phyloP scores from a whole-genome alignment of 2,329 filamentous ascomycete genomes.

The Lasiodiplodia sp. region DNA sequence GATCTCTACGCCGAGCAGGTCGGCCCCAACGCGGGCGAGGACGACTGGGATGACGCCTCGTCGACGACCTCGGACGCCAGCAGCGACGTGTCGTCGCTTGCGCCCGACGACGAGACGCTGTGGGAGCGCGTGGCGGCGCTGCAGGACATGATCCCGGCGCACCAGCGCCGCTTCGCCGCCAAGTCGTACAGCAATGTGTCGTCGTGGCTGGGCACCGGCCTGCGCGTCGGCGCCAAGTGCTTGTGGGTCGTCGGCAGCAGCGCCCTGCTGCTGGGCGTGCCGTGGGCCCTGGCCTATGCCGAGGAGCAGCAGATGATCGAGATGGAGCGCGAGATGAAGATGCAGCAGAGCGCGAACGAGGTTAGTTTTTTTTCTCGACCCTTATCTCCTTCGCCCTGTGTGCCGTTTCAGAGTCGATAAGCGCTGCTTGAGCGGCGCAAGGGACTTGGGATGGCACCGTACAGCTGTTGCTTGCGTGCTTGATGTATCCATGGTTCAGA shows the following conservation, averaged over 20 bases:
- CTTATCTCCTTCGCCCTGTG: background rate
- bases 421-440: background rate
- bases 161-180: slow-evolving; percentile 51
- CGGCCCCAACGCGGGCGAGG: slow-evolving; percentile 71
- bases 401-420: background rate
- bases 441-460: background rate
- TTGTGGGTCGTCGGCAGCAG: slow-evolving; percentile 92
- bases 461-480: background rate
- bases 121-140: slow-evolving; percentile 53
- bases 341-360: slow-evolving; percentile 91
- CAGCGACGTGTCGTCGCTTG: slow-evolving; percentile 39
- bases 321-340: slow-evolving; percentile 97
- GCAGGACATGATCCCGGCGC: slow-evolving; percentile 54
- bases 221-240: slow-evolving; percentile 81
- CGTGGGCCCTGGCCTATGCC: slow-evolving; percentile 88
- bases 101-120: slow-evolving; percentile 42
- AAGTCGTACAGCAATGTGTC: slow-evolving; percentile 58
- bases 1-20: slow-evolving; percentile 79
- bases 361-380: slow-evolving; percentile 50
- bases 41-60: slow-evolving; percentile 82
- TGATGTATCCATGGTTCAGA: background rate
- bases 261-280: slow-evolving; percentile 87
- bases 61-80: slow-evolving; percentile 60
- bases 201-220: slow-evolving; percentile 64
- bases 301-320: slow-evolving; percentile 97